These are phyloP conservation scores for Salinomyces thailandicus DNA, from an alignment of 2,329 filamentous ascomycete genomes.

Conservation along the genomic window DNA sequence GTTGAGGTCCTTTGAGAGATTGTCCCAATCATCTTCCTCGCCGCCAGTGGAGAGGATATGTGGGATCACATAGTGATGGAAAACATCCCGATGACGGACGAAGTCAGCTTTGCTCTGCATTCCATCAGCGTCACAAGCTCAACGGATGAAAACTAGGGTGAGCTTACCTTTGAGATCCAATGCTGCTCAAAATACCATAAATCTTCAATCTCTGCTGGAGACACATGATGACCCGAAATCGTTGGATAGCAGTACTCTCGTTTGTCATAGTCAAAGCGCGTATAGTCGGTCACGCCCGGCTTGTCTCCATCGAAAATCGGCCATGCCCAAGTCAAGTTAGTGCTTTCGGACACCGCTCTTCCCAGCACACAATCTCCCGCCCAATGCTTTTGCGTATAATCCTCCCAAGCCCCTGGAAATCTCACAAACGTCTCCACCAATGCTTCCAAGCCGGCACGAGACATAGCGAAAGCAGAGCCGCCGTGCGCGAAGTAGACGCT, in stretches of 20 bases:
- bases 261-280: constrained; percentile 31
- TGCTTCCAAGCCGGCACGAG: constrained; percentile 26
- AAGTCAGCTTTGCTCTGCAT: not conserved
- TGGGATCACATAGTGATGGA: not conserved
- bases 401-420: constrained; percentile 35
- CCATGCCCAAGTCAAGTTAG: constrained; percentile 35
- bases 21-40: not conserved
- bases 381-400: constrained; percentile 37
- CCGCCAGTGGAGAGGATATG: not conserved
- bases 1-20: not conserved
- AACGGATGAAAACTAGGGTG: no score
- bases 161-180: constrained; percentile 15
- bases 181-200: constrained; percentile 25
- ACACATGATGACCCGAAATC: constrained; percentile 29
- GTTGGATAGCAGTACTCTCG: constrained; percentile 36
- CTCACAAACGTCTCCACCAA: constrained; percentile 19
- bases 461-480: constrained; percentile 36
- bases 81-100: not conserved
- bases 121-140: not conserved
- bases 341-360: constrained; percentile 36
- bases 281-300: constrained; percentile 25
- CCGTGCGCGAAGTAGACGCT: constrained; percentile 32
- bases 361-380: constrained; percentile 46
- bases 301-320: constrained; percentile 33
- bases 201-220: constrained; percentile 16